Evolutionary conservation across 305 asterid species (phyloP).

Genomic region (Plantago lanceolata): DNA sequence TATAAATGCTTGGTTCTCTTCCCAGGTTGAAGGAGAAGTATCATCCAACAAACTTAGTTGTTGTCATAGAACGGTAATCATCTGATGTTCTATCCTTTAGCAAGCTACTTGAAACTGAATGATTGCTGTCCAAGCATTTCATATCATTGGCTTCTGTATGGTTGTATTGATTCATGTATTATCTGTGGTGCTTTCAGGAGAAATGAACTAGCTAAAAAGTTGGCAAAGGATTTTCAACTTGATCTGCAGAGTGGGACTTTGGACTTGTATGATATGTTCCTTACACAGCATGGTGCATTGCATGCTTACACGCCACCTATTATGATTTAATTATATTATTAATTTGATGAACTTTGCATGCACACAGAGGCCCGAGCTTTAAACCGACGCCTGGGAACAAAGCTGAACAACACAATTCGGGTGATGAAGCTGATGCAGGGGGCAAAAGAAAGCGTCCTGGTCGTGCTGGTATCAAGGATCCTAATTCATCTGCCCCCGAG

Average conservation of each 20-base stretch:
- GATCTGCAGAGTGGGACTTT: slow-evolving; percentile 85
- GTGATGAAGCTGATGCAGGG: slow-evolving; percentile 63
- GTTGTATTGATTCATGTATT: slow-evolving; percentile 3
- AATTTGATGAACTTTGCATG: slow-evolving; percentile 20
- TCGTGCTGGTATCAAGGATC: slow-evolving; percentile 53
- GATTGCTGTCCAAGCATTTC: background rate
- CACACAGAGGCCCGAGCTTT: slow-evolving; percentile 71
- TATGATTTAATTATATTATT: slow-evolving; percentile 14
- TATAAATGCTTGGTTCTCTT: slow-evolving; percentile 19
- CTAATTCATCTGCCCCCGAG: slow-evolving; percentile 73
- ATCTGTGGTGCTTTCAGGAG: slow-evolving; percentile 49
- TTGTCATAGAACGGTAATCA: slow-evolving; percentile 79
- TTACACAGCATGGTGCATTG: background rate
- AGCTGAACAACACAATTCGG: slow-evolving; percentile 76
- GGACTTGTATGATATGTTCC: slow-evolving; percentile 61
- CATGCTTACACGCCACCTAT: slow-evolving; percentile 7
- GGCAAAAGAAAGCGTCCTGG: slow-evolving; percentile 72
- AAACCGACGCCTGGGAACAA: slow-evolving; percentile 55
- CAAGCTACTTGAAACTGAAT: background rate
- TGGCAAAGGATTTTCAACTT: slow-evolving; percentile 78
- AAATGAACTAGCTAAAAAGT: slow-evolving; percentile 71
- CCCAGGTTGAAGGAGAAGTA: slow-evolving; percentile 94
- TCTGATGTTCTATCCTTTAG: slow-evolving; percentile 11
- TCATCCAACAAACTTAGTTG: slow-evolving; percentile 80
- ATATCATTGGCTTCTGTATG: slow-evolving; percentile 17